Evolutionary conservation across 2,329 filamentous ascomycete species (phyloP), one percentile per base, ranked within the genome.

Genomic region (Trichoderma atroviride): DNA sequence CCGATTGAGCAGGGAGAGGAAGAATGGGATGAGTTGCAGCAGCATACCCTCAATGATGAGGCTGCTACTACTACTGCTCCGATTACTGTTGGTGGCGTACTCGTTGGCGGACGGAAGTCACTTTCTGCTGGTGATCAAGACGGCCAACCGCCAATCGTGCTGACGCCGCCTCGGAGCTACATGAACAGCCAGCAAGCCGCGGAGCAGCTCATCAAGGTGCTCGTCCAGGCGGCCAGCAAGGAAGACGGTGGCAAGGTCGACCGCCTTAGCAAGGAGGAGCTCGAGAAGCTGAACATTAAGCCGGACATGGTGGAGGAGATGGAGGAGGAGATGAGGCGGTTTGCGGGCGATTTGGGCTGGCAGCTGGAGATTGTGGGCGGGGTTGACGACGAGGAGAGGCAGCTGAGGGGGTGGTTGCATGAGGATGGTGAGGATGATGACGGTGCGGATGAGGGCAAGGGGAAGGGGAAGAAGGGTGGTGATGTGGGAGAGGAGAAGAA

Each of bases 281-380:
- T 96, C 47, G 87, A 89, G 75, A 86, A 88, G 74, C 81, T 92
- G 56, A 88, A 91, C 16, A 82, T 95, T 35, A 86, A 90, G 66
- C 86, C 87, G 0, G 85, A 90, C 58, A 84, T 89, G 55, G 84
- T 97, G 3, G 89, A 94, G 74, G 84, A 89, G 57, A 83, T 97
- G 76, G 87, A 87, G 74, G 85, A 89, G 71, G 84, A 92, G 75
- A 80, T 97, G 69, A 85, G 92, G 76, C 86, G 88, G 74, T 76
- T 92, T 52, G 92, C 92, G 0, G 87, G 89, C 3, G 88, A 90
- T 9, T 87, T 89, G 72, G 88, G 89, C 19, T 97, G 94, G 93
- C 91, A 89, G 74, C 82, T 97, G 70, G 92, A 96, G 78, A 84
- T 96, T 16, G 87, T 96, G 1, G 91, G 96, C 75, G 84, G 88